A percentile compares a stretch with the other conserved stretches of the same genome.
Conservation (phyloP, 352 stramenopile genomes). For the Globisporangium sylvaticum region DNA sequence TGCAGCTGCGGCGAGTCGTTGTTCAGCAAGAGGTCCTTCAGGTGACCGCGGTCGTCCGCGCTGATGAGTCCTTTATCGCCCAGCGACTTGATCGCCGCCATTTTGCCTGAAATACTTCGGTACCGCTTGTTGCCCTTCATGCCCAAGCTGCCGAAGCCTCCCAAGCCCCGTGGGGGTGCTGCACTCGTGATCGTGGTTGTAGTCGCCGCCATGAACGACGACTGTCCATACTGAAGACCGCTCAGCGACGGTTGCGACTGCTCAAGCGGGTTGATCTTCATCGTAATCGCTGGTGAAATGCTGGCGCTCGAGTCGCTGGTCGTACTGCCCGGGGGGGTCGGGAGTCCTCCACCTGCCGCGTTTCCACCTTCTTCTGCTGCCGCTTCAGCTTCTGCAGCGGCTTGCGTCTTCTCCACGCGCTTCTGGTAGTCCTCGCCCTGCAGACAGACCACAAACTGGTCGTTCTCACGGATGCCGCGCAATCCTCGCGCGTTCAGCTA, state of each 20-base stretch:
- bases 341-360: neutral
- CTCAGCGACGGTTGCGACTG: neutral
- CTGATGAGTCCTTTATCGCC: constrained; percentile 71
- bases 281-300: neutral
- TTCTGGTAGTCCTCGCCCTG: constrained; percentile 67
- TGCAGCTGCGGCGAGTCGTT: constrained; percentile 72
- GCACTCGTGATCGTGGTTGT: neutral
- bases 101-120: constrained; percentile 75
- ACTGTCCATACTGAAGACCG: constrained; percentile 18
- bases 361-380: neutral
- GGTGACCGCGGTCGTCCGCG: constrained; percentile 55
- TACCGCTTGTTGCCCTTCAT: constrained; percentile 75
- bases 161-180: constrained; percentile 23
- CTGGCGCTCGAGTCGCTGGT: constrained; percentile 5
- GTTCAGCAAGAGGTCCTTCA: constrained; percentile 80
- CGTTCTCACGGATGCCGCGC: constrained; percentile 73
- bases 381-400: neutral
- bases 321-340: neutral
- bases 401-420: constrained; percentile 15
- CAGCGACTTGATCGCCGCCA: constrained; percentile 79
- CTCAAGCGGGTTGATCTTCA: constrained; percentile 1
- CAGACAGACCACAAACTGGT: constrained; percentile 70
- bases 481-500: constrained; percentile 69
- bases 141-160: constrained; percentile 21
- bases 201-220: neutral